Evolutionary conservation across 441 rosid species (phyloP), one percentile per base, ranked within the genome.

Genomic region (Bocquillonia castaneifolia): DNA sequence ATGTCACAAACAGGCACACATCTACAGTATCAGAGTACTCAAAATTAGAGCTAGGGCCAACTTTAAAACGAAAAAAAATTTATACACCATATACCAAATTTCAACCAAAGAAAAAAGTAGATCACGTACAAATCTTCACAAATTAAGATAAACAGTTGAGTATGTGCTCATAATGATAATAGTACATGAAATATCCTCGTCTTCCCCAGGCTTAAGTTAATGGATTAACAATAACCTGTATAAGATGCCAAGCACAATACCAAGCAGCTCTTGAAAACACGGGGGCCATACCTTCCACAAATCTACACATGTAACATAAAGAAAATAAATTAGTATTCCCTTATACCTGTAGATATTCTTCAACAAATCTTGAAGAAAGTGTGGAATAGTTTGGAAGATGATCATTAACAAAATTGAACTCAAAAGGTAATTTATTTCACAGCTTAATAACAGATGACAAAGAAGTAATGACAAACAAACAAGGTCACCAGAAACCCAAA

Each of bases 231-330:
- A n/a, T 45, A 77, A 94, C 99, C 88, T 94, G 99, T 79, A 94
- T 87, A 67, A 94, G 96, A 85, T 94, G 92, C 98, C 99, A 92
- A 67, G 98, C 81, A 77, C 99, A 94, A 66, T 82, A 82, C 99
- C 99, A 94, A 75, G 99, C 97, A 79, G 92, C 79, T 83, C 92
- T 90, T 23, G 98, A 92, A 71, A 92, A 87, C 42, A 94, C 99
- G 0, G 99, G 99, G 76, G 99, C 99, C 99, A 94, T 94, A 25
- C 96, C 97, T 78, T 94, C 99, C 66, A 94, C 98, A 81, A 94
- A 94, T 72, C 98, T 92, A 70, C 48, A 79, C 51, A 68, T 10
- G 55, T 13, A 47, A 69, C 3, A 47, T 17, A 66, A 53, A 71
- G 31, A 34, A 68, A 61, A 18, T 28, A 61, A 73, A 58, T 65